Percentiles rank a stretch among this genome's conserved stretches.
These are phyloP conservation scores for Knoxia roxburghii DNA, from an alignment of 257 asterid genomes.

Conservation along the genomic window DNA sequence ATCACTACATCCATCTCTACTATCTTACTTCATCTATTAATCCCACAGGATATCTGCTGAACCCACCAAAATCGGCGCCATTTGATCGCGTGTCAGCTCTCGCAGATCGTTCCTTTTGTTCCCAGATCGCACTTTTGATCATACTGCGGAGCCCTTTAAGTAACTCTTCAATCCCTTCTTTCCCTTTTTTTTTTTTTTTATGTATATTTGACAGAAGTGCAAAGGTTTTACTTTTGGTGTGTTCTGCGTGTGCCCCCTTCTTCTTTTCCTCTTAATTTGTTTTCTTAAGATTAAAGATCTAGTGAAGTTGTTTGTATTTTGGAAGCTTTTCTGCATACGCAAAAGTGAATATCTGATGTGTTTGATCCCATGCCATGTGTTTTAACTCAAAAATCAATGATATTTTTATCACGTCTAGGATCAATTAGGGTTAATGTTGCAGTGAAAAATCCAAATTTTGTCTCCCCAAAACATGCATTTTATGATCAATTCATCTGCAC, in stretches of 20 bases:
- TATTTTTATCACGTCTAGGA: not conserved
- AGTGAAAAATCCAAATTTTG: not conserved
- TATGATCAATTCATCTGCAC: not conserved
- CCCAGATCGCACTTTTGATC: conserved; percentile 12
- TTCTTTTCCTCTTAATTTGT: not conserved
- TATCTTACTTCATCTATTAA: not conserved
- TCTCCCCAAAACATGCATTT: not conserved
- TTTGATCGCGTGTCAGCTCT: not conserved
- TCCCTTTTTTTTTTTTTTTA: not conserved
- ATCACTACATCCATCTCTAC: not conserved
- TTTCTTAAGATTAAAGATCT: not conserved
- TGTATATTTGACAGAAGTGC: not conserved
- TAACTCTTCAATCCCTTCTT: conserved; percentile 2
- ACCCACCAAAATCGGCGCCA: not conserved
- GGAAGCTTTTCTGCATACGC: not conserved
- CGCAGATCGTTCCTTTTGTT: conserved; percentile 7
- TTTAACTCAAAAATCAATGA: not conserved
- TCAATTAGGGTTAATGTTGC: not conserved
- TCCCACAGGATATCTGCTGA: conserved; percentile 7
- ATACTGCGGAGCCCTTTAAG: not conserved
- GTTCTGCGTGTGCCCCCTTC: not conserved
- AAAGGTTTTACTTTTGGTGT: not conserved
- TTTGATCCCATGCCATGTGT: not conserved
- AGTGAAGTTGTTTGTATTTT: not conserved
- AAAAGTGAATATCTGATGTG: not conserved